These are phyloP conservation scores for Solidago caesia DNA, from an alignment of 129 eudicot species.

Conservation along the genomic window DNA sequence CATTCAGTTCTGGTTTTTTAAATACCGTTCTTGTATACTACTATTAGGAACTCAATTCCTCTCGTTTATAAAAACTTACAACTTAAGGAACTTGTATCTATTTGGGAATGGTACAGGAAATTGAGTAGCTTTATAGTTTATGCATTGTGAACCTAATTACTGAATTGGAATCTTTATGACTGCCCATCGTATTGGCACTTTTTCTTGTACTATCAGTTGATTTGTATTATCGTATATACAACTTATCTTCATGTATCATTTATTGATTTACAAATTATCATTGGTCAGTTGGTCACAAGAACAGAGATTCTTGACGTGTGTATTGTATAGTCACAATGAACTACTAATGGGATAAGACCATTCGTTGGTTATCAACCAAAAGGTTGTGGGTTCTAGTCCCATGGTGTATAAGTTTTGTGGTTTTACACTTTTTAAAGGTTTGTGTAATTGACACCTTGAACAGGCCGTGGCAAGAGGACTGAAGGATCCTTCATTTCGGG, in stretches of 20 bases:
- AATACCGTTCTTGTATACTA: too few relatives aligned
- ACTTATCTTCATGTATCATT: not conserved
- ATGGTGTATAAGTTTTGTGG: not conserved
- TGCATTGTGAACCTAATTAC: not conserved
- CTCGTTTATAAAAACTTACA: not conserved
- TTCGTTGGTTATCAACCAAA: too few relatives aligned
- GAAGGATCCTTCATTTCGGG: slow-evolving; percentile 95
- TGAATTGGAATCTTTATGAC: not conserved
- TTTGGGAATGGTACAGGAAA: not conserved
- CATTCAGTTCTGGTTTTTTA: too few relatives aligned
- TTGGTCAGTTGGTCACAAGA: too few relatives aligned
- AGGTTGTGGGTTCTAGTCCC: too few relatives aligned
- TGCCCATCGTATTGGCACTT: not conserved
- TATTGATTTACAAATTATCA: too few relatives aligned
- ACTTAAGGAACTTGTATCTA: not conserved
- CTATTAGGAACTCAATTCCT: slow-evolving; percentile 5
- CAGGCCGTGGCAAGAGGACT: slow-evolving; percentile 99
- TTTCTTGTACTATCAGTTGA: not conserved
- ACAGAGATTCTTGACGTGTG: too few relatives aligned
- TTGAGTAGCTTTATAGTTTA: not conserved
- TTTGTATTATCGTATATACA: not conserved
- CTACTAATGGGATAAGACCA: too few relatives aligned
- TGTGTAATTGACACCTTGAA: slow-evolving; percentile 17
- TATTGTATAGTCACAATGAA: too few relatives aligned
- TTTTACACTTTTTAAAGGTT: not conserved